A percentile compares a stretch with the other conserved stretches of the same genome.
Evolutionary conservation across 2,329 filamentous ascomycete genomes (phyloP).

Genomic region (Trichoderma koningiopsis): DNA sequence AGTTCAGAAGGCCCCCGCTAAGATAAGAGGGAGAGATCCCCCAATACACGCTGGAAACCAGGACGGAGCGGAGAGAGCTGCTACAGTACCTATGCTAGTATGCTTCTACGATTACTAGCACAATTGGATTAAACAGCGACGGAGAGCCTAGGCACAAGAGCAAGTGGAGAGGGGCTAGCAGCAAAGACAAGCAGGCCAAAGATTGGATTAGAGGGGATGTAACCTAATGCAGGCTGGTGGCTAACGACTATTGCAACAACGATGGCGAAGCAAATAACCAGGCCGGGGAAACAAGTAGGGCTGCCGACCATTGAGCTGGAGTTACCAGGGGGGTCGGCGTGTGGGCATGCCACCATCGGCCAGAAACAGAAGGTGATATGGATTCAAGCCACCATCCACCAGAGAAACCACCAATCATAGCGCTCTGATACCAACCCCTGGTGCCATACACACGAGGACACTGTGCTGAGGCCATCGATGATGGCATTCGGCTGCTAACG

Average conservation of each 20-base stretch:
- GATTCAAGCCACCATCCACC: slow-evolving; percentile 36
- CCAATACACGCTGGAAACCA: slow-evolving; percentile 4
- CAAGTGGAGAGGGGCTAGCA: slow-evolving; percentile 24
- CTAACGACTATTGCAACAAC: slow-evolving; percentile 28
- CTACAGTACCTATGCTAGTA: background rate
- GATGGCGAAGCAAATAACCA: slow-evolving; percentile 28
- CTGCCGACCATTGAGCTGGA: slow-evolving; percentile 35
- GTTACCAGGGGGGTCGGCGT: slow-evolving; percentile 31
- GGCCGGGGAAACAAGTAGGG: slow-evolving; percentile 27
- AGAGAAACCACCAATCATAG: slow-evolving; percentile 38
- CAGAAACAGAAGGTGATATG: slow-evolving; percentile 43
- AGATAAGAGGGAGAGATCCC: slow-evolving; percentile 29
- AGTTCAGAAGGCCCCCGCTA: slow-evolving; percentile 24
- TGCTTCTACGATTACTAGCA: slow-evolving; percentile 13
- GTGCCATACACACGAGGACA: slow-evolving; percentile 29
- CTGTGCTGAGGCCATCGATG: slow-evolving; percentile 25
- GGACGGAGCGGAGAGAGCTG: slow-evolving; percentile 1
- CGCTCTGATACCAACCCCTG: slow-evolving; percentile 32
- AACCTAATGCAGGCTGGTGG: slow-evolving; percentile 32
- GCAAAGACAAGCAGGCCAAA: slow-evolving; percentile 25
- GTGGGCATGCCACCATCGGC: slow-evolving; percentile 40
- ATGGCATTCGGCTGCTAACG: slow-evolving; percentile 27
- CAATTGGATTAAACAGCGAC: slow-evolving; percentile 16
- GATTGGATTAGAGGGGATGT: slow-evolving; percentile 28
- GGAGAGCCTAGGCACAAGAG: slow-evolving; percentile 25